These are phyloP conservation scores for Odontarrhena argentea DNA, from an alignment of 345 rosid genomes.

Conservation along the genomic window DNA sequence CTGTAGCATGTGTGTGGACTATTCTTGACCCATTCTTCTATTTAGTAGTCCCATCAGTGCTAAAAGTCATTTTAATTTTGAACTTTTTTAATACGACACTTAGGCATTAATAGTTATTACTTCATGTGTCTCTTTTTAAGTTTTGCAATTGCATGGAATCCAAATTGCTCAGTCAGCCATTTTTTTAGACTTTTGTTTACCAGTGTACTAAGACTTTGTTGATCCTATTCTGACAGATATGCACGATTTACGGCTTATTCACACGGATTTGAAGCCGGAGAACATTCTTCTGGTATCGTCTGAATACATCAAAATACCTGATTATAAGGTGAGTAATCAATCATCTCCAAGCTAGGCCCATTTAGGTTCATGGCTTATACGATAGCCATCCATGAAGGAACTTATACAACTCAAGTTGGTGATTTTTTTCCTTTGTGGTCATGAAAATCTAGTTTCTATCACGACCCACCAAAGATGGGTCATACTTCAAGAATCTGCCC, in stretches of 20 bases:
- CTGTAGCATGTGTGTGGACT: slow-evolving; percentile 98
- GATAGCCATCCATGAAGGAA: slow-evolving; percentile 11
- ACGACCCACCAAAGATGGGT: slow-evolving; percentile 67
- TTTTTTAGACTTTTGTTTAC: slow-evolving; percentile 9
- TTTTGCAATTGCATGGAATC: slow-evolving; percentile 10
- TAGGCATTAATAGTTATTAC: slow-evolving; percentile 20
- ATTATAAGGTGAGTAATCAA: slow-evolving; percentile 55
- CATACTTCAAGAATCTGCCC: slow-evolving; percentile 73
- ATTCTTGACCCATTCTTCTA: slow-evolving; percentile 59
- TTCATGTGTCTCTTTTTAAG: slow-evolving; percentile 9
- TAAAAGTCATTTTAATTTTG: slow-evolving; percentile 12
- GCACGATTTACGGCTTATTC: slow-evolving; percentile 75
- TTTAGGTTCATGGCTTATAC: slow-evolving; percentile 9
- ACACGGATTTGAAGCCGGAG: slow-evolving; percentile 88
- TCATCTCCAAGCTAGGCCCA: slow-evolving; percentile 17
- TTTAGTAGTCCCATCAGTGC: slow-evolving; percentile 45
- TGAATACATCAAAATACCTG: slow-evolving; percentile 76
- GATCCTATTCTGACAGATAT: slow-evolving; percentile 56
- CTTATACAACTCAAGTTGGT: slow-evolving; percentile 21
- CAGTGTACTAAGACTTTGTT: slow-evolving; percentile 8
- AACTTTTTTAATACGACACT: slow-evolving; percentile 11
- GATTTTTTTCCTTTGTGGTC: slow-evolving; percentile 20
- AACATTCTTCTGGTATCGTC: slow-evolving; percentile 77
- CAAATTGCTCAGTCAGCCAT: not conserved
- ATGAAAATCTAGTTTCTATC: slow-evolving; percentile 53